Evolutionary conservation across 768 basidiomycete genomes (phyloP).

Genomic region (Serendipita sp.): DNA sequence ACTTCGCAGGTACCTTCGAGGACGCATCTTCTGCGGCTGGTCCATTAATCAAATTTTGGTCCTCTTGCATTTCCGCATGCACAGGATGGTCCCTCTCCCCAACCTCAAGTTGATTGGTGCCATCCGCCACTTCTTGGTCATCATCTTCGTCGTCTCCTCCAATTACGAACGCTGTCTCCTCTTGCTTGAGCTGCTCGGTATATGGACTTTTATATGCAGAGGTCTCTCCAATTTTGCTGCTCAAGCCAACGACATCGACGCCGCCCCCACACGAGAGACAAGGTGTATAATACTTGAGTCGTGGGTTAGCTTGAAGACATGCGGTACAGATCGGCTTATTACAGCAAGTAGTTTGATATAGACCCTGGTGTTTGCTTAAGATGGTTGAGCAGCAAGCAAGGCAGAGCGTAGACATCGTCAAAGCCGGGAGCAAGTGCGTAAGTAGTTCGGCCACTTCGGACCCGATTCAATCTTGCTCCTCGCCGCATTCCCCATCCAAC

Average conservation of each 20-base stretch:
- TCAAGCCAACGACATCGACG: constrained; percentile 25
- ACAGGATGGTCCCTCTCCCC: background rate
- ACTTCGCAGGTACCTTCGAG: constrained; percentile 21
- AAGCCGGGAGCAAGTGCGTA: background rate
- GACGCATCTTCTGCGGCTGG: constrained; percentile 3
- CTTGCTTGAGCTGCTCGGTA: constrained; percentile 34
- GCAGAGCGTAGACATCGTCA: constrained; percentile 25
- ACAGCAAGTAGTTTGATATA: constrained; percentile 51
- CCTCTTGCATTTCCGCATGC: background rate
- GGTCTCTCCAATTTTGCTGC: background rate
- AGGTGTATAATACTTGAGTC: constrained; percentile 52
- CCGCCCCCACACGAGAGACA: constrained; percentile 56
- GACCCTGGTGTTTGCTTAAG: constrained; percentile 3
- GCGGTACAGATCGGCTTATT: constrained; percentile 42
- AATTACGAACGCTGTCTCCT: constrained; percentile 48
- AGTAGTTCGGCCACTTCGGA: background rate
- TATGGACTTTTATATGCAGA: constrained; percentile 13
- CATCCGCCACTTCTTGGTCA: constrained; percentile 20
- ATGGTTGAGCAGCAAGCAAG: constrained; percentile 48
- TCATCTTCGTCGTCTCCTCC: constrained; percentile 47
- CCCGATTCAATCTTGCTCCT: no score
- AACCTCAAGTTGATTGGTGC: background rate
- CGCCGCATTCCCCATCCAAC: no score
- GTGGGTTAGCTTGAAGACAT: constrained; percentile 44
- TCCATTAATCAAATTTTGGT: constrained; percentile 9